These are phyloP conservation scores for Castanea crenata DNA, from an alignment of 306 rosid species.

Conservation along the genomic window DNA sequence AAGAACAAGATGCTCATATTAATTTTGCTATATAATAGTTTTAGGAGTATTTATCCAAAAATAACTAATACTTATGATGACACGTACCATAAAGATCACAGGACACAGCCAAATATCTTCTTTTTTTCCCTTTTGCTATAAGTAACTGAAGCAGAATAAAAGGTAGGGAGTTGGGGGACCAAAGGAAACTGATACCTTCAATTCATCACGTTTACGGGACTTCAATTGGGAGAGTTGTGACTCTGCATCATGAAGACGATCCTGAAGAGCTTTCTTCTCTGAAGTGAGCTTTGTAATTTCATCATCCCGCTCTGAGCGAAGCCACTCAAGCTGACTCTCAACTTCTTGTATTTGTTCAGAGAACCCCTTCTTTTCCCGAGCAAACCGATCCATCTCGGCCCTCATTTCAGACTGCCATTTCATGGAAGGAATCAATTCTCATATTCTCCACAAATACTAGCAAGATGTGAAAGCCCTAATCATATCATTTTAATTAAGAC, in stretches of 20 bases:
- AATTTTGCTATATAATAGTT: not conserved
- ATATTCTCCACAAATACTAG: constrained; percentile 36
- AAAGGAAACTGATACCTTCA: constrained; percentile 57
- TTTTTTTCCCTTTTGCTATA: not conserved
- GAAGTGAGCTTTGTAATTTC: constrained; percentile 61
- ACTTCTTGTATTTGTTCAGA: constrained; percentile 73
- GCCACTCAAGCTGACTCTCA: constrained; percentile 99
- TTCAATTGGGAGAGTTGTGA: constrained; percentile 81
- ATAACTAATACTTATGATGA: not conserved
- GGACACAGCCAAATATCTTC: no score
- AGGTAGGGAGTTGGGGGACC: not conserved
- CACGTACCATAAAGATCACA: not conserved
- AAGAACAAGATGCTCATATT: not conserved
- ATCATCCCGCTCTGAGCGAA: constrained; percentile 94
- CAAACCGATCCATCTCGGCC: constrained; percentile 77
- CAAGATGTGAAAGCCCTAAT: constrained; percentile 37
- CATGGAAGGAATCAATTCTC: constrained; percentile 42
- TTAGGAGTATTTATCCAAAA: not conserved
- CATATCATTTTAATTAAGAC: constrained; percentile 41
- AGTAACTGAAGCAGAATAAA: not conserved
- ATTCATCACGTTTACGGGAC: constrained; percentile 92
- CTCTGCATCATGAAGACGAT: constrained; percentile 92
- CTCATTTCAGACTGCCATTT: constrained; percentile 89
- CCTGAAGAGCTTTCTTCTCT: constrained; percentile 89
- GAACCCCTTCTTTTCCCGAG: constrained; percentile 90